Conservation (phyloP, 1,284 basidiomycete species). For the Sanghuangporus sanghuang region DNA sequence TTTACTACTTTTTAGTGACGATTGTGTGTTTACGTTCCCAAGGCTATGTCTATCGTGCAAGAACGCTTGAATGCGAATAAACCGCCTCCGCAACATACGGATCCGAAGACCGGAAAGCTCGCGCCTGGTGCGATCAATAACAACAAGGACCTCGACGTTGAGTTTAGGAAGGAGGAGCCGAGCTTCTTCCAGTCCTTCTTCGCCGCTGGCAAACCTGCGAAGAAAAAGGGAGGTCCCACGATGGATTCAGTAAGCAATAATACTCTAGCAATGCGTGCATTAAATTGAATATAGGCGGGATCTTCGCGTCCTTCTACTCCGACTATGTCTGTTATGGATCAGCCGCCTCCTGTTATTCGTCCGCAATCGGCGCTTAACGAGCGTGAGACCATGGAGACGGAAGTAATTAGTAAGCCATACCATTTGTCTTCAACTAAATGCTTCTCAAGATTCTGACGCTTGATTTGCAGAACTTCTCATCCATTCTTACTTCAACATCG, state of each 20-base stretch:
- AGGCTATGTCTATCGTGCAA: conserved; percentile 88
- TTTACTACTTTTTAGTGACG: conserved; percentile 2
- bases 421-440: conserved; percentile 2
- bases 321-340: conserved; percentile 5
- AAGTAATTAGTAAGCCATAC: conserved; percentile 88
- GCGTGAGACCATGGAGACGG: conserved; percentile 96
- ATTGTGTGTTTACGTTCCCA: conserved; percentile 1
- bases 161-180: conserved; percentile 80
- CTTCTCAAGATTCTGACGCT: background rate
- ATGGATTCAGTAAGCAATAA: conserved; percentile 73
- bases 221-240: conserved; percentile 67
- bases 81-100: conserved; percentile 51
- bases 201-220: conserved; percentile 47
- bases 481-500: conserved; percentile 93
- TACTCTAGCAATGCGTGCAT: conserved; percentile 2
- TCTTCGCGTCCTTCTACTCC: conserved; percentile 14
- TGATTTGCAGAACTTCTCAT: conserved; percentile 72
- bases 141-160: conserved; percentile 90
- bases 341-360: conserved; percentile 86
- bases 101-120: conserved; percentile 69
- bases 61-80: conserved; percentile 82
- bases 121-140: conserved; percentile 74
- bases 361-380: conserved; percentile 93
- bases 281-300: conserved; percentile 8
- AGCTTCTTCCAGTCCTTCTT: conserved; percentile 99